Conservation (phyloP, 768 basidiomycete genomes). For the Phanerodontia chrysosporium region DNA sequence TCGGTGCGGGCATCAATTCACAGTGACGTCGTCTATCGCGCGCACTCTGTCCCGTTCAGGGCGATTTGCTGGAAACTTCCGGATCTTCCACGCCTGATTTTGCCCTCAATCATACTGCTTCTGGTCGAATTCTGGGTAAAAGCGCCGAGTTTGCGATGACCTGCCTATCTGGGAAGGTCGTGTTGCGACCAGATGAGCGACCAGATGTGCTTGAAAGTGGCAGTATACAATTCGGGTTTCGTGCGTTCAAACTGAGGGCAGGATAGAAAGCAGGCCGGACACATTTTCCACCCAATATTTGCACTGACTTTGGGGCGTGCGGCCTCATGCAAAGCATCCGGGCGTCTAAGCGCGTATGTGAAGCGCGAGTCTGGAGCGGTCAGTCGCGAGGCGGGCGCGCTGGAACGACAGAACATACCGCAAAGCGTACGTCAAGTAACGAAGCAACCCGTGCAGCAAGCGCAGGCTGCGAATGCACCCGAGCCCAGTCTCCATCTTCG, state of each 20-base stretch:
- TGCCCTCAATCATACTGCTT: too few species aligned
- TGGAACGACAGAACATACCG: background rate
- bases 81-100: too few species aligned
- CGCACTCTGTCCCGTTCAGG: background rate
- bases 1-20: background rate
- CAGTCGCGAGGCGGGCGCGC: background rate
- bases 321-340: background rate
- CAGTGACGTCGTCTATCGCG: background rate
- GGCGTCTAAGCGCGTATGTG: background rate
- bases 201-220: too few species aligned
- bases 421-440: background rate
- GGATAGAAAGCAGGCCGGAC: too few species aligned
- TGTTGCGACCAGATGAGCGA: too few species aligned
- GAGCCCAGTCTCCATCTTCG: background rate
- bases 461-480: background rate
- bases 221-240: too few species aligned
- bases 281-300: too few species aligned
- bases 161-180: too few species aligned
- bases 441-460: background rate
- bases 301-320: too few species aligned
- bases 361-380: background rate
- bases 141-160: too few species aligned
- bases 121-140: too few species aligned
- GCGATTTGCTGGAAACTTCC: background rate
- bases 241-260: too few species aligned